phyloP scores from a whole-genome alignment of 2,329 filamentous ascomycete species.

The Exophiala mesophila region DNA sequence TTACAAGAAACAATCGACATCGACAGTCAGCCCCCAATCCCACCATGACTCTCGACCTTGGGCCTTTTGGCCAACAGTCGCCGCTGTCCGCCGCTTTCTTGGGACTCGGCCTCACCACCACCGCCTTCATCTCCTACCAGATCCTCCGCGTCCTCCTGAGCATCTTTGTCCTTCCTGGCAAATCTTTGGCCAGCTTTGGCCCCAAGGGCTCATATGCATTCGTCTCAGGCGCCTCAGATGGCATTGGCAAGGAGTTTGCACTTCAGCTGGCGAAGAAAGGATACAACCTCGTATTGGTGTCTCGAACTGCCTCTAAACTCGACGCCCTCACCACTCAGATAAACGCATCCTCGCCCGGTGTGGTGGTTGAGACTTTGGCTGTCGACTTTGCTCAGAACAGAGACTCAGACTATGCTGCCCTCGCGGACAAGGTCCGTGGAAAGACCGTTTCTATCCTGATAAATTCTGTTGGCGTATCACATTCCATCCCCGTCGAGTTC shows the following conservation, averaged over 20 bases:
- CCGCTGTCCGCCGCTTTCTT: constrained; percentile 31
- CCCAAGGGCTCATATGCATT: constrained; percentile 90
- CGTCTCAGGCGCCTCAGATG: constrained; percentile 91
- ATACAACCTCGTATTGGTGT: constrained; percentile 92
- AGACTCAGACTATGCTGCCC: constrained; percentile 71
- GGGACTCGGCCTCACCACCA: constrained; percentile 53
- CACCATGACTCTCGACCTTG: constrained; percentile 20
- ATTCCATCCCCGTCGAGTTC: constrained; percentile 89
- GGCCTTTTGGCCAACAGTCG: constrained; percentile 22
- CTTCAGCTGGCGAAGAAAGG: constrained; percentile 83
- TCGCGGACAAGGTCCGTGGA: constrained; percentile 63
- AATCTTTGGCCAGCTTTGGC: constrained; percentile 74
- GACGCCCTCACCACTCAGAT: constrained; percentile 71
- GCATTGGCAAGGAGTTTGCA: constrained; percentile 93
- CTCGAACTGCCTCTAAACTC: constrained; percentile 91
- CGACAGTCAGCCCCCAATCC: neutral
- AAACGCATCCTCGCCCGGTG: constrained; percentile 59
- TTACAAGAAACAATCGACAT: too few species aligned
- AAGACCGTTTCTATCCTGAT: constrained; percentile 82
- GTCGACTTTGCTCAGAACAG: constrained; percentile 79
- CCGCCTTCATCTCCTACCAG: constrained; percentile 54
- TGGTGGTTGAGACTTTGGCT: constrained; percentile 71
- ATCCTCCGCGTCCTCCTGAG: constrained; percentile 60
- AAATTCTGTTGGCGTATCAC: constrained; percentile 96
- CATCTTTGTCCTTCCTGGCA: constrained; percentile 60